Conservation (phyloP, 2,329 filamentous ascomycete genomes). For the Alternaria triticimaculans region DNA sequence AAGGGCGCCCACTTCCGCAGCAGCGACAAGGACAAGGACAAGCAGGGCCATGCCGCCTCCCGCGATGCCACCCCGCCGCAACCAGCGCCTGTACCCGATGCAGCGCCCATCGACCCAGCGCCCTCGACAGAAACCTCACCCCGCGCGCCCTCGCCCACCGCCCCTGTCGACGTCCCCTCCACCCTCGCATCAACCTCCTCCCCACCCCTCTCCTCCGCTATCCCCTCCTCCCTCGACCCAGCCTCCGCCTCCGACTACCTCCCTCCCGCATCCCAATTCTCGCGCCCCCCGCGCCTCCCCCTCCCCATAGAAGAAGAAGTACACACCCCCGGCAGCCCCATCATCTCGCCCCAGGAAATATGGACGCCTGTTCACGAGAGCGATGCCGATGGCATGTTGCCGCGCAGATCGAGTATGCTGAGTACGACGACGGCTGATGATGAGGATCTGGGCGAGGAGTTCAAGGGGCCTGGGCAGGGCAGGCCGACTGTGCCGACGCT, state of each 20-base stretch:
- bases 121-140: conserved; percentile 6
- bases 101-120: conserved; percentile 10
- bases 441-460: conserved; percentile 66
- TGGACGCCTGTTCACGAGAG: conserved; percentile 53
- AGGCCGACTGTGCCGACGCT: conserved; percentile 81
- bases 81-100: conserved; percentile 36
- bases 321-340: conserved; percentile 87
- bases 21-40: conserved; percentile 7
- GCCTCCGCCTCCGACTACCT: conserved; percentile 47
- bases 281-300: conserved; percentile 84
- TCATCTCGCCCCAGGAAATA: conserved; percentile 74
- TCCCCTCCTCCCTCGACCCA: conserved; percentile 38
- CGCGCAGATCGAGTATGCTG: conserved; percentile 60
- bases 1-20: conserved; percentile 22
- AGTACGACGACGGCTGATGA: conserved; percentile 72
- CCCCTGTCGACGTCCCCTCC: conserved; percentile 50
- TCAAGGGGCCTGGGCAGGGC: conserved; percentile 67
- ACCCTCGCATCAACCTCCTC: conserved; percentile 14
- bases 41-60: conserved; percentile 11
- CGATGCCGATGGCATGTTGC: conserved; percentile 60
- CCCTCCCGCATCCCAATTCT: conserved; percentile 53
- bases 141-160: conserved; percentile 34
- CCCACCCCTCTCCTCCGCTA: conserved; percentile 36
- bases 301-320: conserved; percentile 93
- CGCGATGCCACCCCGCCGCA: conserved; percentile 3